Evolutionary conservation across 2,329 filamentous ascomycete genomes (phyloP), one percentile per base, ranked within the genome.

Genomic region (Aspergillus amoenus): DNA sequence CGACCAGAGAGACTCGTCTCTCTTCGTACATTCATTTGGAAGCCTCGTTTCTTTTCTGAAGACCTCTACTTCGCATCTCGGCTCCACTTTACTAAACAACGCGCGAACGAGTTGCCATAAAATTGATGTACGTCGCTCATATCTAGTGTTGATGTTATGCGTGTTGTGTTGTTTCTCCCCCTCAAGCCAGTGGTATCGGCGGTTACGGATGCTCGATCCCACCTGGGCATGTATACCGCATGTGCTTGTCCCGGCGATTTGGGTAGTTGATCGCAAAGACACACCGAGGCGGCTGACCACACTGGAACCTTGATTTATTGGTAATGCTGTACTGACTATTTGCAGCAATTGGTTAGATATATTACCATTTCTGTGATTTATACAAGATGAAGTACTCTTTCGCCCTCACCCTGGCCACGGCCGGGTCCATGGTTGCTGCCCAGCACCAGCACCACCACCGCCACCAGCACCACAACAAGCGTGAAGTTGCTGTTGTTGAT

Each of bases 401-500:
- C 66, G 68, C 72, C 57, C 56, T 74, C 32, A 73, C 73, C 58
- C 68, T 79, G 57, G 75, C 75, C 53, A 76, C 77, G 57, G 74
- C 75, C 57, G 74, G 76, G 55, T 71, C 74, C 55, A 62, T 78
- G 57, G 75, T 70, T 55, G 67, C 72, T 56, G 78, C 77, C 40
- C 74, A 78, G 59, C 73, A 77, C 64, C 70, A 71, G 55, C 76
- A 77, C 61, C 68, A 70, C 50, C 78, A 77, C 63, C 70, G 70
- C 56, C 75, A 76, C 64, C 73, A 74, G 61, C 75, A 76, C 64
- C 73, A 74, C 61, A 70, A 74, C 54, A 73, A 74, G 67, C 77
- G 76, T 62, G 77, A 78, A 18, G 75, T 80, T 52, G 82, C 84
- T 53, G 81, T 82, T 54, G 81, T 87, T 50, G 78, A 82, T 41